Conservation (phyloP, 768 basidiomycete genomes). For the Mycena floridula region DNA sequence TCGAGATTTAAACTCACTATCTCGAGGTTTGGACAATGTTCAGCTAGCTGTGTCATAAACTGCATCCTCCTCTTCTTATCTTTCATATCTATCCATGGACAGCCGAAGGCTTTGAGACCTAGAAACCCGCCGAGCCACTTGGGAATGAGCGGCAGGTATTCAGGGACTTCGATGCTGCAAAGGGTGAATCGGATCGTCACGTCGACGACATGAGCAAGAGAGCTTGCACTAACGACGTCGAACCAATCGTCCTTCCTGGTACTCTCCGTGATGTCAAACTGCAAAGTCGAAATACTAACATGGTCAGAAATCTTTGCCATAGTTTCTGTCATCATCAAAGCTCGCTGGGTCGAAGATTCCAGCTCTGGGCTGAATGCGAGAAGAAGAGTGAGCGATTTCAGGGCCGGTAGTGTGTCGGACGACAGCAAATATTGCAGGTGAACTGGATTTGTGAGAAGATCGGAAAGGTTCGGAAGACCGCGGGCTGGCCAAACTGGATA, state of each 20-base stretch:
- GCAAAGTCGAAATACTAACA: background rate
- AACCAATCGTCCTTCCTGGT: background rate
- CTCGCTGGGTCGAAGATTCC: background rate
- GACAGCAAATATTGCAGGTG: background rate
- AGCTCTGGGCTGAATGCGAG: background rate
- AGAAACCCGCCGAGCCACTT: background rate
- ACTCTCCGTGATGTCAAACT: background rate
- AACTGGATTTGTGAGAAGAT: background rate
- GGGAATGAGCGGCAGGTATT: slow-evolving; percentile 17
- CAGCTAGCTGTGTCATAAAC: no score
- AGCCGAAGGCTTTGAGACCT: background rate
- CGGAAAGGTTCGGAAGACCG: no score
- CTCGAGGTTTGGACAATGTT: no score
- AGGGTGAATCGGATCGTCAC: background rate
- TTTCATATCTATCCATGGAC: no score
- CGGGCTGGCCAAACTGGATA: no score
- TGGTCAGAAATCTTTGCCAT: background rate
- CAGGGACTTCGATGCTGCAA: slow-evolving; percentile 2
- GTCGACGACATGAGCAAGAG: background rate
- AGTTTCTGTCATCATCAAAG: background rate
- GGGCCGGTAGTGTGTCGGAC: background rate
- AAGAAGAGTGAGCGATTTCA: background rate
- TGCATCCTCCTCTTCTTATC: no score
- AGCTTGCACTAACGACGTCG: background rate
- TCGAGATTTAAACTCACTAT: no score